Evolutionary conservation across 2,329 filamentous ascomycete species (phyloP).

Genomic region (Pleomassaria siparia): DNA sequence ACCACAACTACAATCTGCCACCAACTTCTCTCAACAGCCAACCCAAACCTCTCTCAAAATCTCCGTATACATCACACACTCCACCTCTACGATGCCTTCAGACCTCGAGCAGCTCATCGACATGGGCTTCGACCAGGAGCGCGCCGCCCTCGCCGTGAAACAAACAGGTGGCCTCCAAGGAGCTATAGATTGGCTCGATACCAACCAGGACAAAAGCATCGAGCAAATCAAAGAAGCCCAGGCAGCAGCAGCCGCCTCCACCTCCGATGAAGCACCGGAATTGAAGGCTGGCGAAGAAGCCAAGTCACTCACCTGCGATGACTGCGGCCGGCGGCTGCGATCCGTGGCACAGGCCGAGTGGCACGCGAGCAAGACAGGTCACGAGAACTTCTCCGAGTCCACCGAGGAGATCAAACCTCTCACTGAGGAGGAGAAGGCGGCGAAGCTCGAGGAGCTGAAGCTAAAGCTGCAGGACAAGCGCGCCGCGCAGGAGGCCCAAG

Average conservation of each 20-base stretch:
- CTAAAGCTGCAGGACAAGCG: conserved; percentile 73
- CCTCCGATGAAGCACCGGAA: conserved; percentile 59
- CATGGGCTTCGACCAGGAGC: conserved; percentile 80
- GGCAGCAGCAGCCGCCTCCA: too few species aligned
- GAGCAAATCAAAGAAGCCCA: conserved; percentile 70
- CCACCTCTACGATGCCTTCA: conserved; percentile 45
- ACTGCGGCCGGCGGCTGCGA: conserved; percentile 89
- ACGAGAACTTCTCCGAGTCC: conserved; percentile 89
- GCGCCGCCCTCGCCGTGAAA: conserved; percentile 81
- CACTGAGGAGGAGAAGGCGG: conserved; percentile 87
- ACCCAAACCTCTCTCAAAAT: conserved; percentile 2
- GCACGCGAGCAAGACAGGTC: conserved; percentile 88
- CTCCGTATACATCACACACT: conserved; percentile 6
- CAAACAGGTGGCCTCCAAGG: conserved; percentile 79
- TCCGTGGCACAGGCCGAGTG: conserved; percentile 81
- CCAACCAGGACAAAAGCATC: conserved; percentile 82
- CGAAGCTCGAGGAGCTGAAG: conserved; percentile 73
- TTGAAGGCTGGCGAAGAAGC: conserved; percentile 71
- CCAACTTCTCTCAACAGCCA: not conserved
- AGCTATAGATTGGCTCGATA: conserved; percentile 92
- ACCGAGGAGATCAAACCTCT: conserved; percentile 88
- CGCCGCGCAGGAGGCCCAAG: conserved; percentile 66
- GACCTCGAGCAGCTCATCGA: conserved; percentile 64
- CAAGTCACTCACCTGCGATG: conserved; percentile 86
- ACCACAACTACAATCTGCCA: conserved; percentile 2